Conservation (phyloP, 2,329 filamentous ascomycete genomes). For the Setomelanomma holmii region DNA sequence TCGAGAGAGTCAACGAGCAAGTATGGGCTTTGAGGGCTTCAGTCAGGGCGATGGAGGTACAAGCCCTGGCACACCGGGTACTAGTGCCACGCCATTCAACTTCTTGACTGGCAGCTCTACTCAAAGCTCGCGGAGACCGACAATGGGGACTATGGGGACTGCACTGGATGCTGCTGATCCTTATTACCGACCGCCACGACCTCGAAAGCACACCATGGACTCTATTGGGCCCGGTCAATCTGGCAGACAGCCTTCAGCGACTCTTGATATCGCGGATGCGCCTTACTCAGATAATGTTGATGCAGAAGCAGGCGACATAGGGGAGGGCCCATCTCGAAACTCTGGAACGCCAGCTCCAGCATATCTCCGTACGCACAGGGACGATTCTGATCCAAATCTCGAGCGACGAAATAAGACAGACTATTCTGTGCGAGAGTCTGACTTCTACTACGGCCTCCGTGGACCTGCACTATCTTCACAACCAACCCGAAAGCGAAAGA, state of each 20-base stretch:
- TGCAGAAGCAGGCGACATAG: conserved; percentile 39
- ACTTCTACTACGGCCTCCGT: conserved; percentile 94
- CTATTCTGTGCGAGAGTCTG: conserved; percentile 92
- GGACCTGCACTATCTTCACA: conserved; percentile 85
- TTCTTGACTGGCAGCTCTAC: conserved; percentile 62
- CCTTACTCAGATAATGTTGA: conserved; percentile 55
- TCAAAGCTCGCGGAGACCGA: conserved; percentile 51
- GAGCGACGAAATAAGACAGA: conserved; percentile 71
- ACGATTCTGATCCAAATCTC: conserved; percentile 62
- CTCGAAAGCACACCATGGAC: conserved; percentile 66
- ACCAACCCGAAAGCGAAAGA: conserved; percentile 84
- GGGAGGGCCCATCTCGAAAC: conserved; percentile 44
- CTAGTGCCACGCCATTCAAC: conserved; percentile 75
- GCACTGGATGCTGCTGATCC: conserved; percentile 65
- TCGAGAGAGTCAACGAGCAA: conserved; percentile 53
- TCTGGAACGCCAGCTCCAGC: conserved; percentile 52
- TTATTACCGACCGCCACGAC: conserved; percentile 86
- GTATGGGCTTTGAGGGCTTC: conserved; percentile 62
- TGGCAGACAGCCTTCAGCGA: conserved; percentile 55
- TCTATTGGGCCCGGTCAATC: conserved; percentile 56
- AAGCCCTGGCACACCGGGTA: conserved; percentile 74
- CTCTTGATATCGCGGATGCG: conserved; percentile 55
- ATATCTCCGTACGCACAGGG: conserved; percentile 57
- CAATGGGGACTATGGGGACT: conserved; percentile 42
- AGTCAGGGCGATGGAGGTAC: conserved; percentile 65